These are phyloP conservation scores for Fusarium miscanthi DNA, from an alignment of 2,329 filamentous ascomycete genomes.

Conservation along the genomic window DNA sequence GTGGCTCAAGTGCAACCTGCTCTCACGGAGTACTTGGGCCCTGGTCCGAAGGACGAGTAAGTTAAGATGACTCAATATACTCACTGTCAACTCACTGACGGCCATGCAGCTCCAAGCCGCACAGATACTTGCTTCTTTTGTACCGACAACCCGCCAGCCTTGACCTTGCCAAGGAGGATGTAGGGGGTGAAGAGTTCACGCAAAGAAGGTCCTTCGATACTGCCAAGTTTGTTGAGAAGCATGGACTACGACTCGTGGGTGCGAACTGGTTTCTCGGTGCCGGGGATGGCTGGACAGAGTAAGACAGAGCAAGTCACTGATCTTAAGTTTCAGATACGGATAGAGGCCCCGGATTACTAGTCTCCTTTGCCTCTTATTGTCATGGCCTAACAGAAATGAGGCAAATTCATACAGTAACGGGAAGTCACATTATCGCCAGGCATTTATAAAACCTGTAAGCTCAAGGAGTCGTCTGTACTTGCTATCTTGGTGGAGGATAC, in stretches of 20 bases:
- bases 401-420: neutral
- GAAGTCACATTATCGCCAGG: neutral
- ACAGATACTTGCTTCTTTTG: slow-evolving; percentile 59
- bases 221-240: slow-evolving; percentile 52
- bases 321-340: neutral
- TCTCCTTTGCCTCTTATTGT: neutral
- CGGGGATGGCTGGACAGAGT: slow-evolving; percentile 56
- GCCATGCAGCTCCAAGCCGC: slow-evolving; percentile 56
- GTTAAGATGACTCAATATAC: slow-evolving; percentile 21
- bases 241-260: slow-evolving; percentile 54
- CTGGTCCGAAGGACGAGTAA: slow-evolving; percentile 60
- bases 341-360: neutral
- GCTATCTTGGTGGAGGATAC: neutral
- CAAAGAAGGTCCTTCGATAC: slow-evolving; percentile 57
- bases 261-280: slow-evolving; percentile 61
- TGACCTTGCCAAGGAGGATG: slow-evolving; percentile 53
- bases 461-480: too few relatives aligned
- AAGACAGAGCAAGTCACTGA: neutral
- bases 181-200: slow-evolving; percentile 60
- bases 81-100: neutral
- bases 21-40: slow-evolving; percentile 57
- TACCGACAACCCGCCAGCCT: slow-evolving; percentile 54
- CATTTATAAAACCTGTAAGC: too few relatives aligned
- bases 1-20: slow-evolving; percentile 48
- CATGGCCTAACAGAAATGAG: neutral